A percentile compares a stretch with the other conserved stretches of the same genome.
Conservation (phyloP, 495 filamentous ascomycete species). For the Cudoniella acicularis region DNA sequence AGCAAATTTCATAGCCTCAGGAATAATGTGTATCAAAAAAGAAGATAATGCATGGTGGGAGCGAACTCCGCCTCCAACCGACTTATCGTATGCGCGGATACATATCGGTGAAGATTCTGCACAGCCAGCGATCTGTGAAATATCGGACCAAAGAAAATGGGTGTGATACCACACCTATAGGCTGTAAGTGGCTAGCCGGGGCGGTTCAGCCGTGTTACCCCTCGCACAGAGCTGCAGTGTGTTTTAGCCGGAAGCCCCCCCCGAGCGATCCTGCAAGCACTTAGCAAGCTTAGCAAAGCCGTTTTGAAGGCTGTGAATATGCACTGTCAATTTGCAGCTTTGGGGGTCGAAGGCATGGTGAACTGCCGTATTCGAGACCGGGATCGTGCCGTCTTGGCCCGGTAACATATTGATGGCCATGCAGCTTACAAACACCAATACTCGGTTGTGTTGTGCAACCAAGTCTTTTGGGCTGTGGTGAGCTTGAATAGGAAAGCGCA, state of each 20-base stretch:
- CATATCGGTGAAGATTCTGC: constrained; percentile 11
- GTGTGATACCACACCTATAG: neutral
- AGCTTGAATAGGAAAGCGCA: neutral
- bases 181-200: neutral
- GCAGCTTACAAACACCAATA: neutral
- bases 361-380: neutral
- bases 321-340: neutral
- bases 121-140: constrained; percentile 8
- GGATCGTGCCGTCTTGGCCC: neutral
- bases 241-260: neutral
- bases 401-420: neutral
- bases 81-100: neutral
- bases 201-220: neutral
- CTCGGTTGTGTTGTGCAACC: neutral
- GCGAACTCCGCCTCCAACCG: neutral
- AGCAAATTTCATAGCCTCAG: neutral
- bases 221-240: neutral
- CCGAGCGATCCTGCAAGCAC: neutral
- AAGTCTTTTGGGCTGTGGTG: neutral
- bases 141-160: neutral
- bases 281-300: neutral
- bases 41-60: neutral
- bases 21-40: neutral
- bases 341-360: neutral
- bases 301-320: neutral